Percentiles rank a stretch among this genome's conserved stretches.
phyloP scores from a whole-genome alignment of 805 yeast genomes.

The Komagataella kurtzmanii region DNA sequence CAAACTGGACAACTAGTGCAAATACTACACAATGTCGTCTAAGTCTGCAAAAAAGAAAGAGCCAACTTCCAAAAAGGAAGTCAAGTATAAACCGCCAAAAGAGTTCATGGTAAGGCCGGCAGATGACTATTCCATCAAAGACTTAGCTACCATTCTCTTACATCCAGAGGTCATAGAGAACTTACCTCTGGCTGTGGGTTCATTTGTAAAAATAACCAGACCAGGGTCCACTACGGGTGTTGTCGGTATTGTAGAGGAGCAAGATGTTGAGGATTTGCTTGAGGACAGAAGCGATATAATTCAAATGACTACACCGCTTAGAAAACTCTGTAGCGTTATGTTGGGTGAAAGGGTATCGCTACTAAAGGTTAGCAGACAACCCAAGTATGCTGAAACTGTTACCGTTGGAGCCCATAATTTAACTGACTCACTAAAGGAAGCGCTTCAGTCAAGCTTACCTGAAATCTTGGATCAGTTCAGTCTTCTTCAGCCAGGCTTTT shows the following conservation, averaged over 20 bases:
- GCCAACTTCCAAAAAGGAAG: background rate
- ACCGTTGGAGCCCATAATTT: conserved; percentile 19
- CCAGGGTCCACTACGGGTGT: background rate
- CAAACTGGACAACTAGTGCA: background rate
- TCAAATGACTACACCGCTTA: conserved; percentile 9
- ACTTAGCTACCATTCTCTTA: background rate
- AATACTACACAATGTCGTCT: background rate
- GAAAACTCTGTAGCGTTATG: conserved; percentile 10
- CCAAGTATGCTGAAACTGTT: conserved; percentile 23
- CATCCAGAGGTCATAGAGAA: background rate
- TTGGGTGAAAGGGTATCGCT: conserved; percentile 25
- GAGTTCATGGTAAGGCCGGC: background rate
- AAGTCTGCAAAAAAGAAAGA: background rate
- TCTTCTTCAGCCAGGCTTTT: background rate
- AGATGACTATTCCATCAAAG: background rate
- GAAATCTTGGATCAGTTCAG: background rate
- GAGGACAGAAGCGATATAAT: conserved; percentile 9
- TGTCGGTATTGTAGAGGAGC: background rate
- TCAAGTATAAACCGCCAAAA: background rate
- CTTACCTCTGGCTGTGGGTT: background rate
- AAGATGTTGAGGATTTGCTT: conserved; percentile 5
- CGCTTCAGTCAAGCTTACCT: background rate
- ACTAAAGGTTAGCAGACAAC: conserved; percentile 31
- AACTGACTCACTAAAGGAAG: background rate
- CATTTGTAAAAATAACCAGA: background rate